Conservation (phyloP, 257 asterid species). For the Coffea eugenioides region DNA sequence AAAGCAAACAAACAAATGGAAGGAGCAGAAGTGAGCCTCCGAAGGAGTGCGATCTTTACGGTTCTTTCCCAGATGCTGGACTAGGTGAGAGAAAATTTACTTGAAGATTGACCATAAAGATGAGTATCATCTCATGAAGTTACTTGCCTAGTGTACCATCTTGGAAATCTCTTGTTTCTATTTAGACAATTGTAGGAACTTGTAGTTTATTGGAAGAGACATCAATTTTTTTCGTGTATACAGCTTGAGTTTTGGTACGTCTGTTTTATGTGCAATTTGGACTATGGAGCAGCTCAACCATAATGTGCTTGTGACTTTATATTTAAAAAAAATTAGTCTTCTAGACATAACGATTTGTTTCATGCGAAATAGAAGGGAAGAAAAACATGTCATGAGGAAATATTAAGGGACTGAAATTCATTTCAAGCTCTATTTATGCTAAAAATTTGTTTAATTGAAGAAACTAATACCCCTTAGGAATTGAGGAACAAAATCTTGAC, state of each 20-base stretch:
- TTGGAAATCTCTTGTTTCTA: background rate
- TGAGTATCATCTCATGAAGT: constrained; percentile 6
- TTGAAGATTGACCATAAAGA: constrained; percentile 8
- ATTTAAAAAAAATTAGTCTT: background rate
- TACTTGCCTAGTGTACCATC: constrained; percentile 6
- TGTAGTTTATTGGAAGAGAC: background rate
- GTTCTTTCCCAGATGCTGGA: constrained; percentile 36
- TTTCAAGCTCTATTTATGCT: no score
- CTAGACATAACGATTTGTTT: no score
- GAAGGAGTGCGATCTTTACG: constrained; percentile 44
- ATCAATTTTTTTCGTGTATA: constrained; percentile 1
- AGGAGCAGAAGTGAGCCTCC: constrained; percentile 78
- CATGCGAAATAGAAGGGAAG: no score
- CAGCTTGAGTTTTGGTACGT: constrained; percentile 9
- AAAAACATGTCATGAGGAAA: no score
- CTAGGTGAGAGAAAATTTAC: constrained; percentile 22
- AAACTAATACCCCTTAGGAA: no score
- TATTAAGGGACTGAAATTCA: no score
- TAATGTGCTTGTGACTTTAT: background rate
- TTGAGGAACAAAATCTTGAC: no score
- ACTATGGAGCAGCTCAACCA: background rate
- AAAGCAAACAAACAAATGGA: constrained; percentile 29
- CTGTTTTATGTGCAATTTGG: background rate
- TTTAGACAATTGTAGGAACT: constrained; percentile 1
- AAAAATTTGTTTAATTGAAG: no score